These are phyloP conservation scores for Termitomyces sp. DNA, from an alignment of 768 basidiomycete species.

Conservation along the genomic window DNA sequence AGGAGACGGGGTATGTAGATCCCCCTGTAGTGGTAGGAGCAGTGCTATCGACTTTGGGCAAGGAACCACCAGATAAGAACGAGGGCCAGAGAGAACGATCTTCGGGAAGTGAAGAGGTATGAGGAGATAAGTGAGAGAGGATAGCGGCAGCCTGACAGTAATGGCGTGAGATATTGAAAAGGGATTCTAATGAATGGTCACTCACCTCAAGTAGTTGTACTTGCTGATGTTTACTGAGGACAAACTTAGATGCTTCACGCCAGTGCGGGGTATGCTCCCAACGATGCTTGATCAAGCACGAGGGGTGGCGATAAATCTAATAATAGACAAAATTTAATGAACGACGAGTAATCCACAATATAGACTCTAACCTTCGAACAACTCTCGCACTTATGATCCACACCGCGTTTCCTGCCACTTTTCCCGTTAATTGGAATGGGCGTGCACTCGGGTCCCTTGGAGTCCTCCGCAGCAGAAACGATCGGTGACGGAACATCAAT, in stretches of 20 bases:
- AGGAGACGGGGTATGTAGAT: conserved; percentile 31
- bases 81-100: conserved; percentile 92
- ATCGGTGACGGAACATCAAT: conserved; percentile 16
- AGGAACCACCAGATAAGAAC: conserved; percentile 65
- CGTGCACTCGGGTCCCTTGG: conserved; percentile 15
- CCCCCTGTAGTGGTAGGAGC: conserved; percentile 11
- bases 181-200: conserved; percentile 2
- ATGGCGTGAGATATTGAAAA: background rate
- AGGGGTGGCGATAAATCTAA: conserved; percentile 86
- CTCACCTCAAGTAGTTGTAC: conserved; percentile 89
- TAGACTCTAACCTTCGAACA: conserved; percentile 76
- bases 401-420: conserved; percentile 71
- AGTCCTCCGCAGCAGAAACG: conserved; percentile 8
- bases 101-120: conserved; percentile 74
- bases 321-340: conserved; percentile 3
- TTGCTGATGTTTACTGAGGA: conserved; percentile 94
- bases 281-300: conserved; percentile 93
- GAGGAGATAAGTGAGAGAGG: conserved; percentile 77
- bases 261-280: conserved; percentile 98
- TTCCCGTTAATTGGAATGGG: conserved; percentile 34
- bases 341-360: conserved; percentile 5
- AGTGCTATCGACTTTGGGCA: conserved; percentile 44
- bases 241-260: conserved; percentile 86
- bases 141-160: conserved; percentile 82
- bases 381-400: conserved; percentile 88